Percentiles rank a stretch among this genome's conserved stretches.
These are phyloP conservation scores for Mycena sanguinolenta DNA, from an alignment of 768 basidiomycete species.

Conservation along the genomic window DNA sequence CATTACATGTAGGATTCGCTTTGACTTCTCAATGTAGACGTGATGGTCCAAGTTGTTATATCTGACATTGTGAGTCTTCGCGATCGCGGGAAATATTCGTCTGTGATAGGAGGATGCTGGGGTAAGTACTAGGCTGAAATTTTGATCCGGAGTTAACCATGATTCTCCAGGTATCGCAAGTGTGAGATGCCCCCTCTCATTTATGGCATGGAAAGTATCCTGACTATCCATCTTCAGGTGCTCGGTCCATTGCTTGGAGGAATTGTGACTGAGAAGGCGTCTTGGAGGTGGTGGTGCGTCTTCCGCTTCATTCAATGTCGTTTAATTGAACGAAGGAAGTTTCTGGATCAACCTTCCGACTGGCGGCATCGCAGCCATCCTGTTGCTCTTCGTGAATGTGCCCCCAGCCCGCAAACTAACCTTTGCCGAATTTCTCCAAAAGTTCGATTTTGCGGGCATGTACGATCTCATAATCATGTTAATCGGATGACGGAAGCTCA, in stretches of 20 bases:
- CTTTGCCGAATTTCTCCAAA: conserved; percentile 20
- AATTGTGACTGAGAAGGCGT: conserved; percentile 18
- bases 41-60: conserved; percentile 29
- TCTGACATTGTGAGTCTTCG: conserved; percentile 31
- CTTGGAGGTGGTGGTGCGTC: conserved; percentile 27
- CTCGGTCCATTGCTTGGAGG: conserved; percentile 20
- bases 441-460: conserved; percentile 29
- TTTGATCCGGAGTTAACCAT: neutral
- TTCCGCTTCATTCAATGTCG: neutral
- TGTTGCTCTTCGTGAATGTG: conserved; percentile 25
- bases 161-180: conserved; percentile 16
- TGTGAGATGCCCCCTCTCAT: neutral
- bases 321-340: neutral
- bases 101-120: conserved; percentile 31
- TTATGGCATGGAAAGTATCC: neutral
- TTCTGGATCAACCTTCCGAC: conserved; percentile 29
- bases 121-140: conserved; percentile 5
- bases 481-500: neutral
- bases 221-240: conserved; percentile 3
- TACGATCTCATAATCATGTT: neutral
- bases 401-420: conserved; percentile 23
- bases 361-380: conserved; percentile 21
- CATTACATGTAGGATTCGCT: neutral
- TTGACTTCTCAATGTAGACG: conserved; percentile 3
- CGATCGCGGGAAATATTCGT: conserved; percentile 28